A percentile compares a stretch with the other conserved stretches of the same genome.
phyloP scores from a whole-genome alignment of 2,329 filamentous ascomycete genomes.

The Exserohilum turcica region DNA sequence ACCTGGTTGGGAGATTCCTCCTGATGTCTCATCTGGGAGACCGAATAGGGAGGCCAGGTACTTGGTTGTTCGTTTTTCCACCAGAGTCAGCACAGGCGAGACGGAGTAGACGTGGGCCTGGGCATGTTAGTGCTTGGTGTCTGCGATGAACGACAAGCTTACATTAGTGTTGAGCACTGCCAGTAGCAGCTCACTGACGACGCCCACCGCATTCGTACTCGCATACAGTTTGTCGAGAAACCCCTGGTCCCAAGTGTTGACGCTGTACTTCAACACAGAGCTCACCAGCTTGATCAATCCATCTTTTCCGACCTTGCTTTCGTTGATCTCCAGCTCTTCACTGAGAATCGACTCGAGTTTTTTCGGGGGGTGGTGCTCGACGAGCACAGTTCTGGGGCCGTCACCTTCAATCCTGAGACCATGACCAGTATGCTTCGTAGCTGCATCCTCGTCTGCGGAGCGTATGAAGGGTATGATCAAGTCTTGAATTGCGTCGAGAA shows the following conservation, averaged over 20 bases:
- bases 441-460: constrained; percentile 68
- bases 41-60: constrained; percentile 73
- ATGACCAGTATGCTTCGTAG: constrained; percentile 60
- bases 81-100: constrained; percentile 82
- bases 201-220: constrained; percentile 84
- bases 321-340: constrained; percentile 43
- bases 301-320: constrained; percentile 49
- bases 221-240: constrained; percentile 95
- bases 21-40: constrained; percentile 57
- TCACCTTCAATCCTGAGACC: constrained; percentile 67
- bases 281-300: constrained; percentile 60
- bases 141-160: constrained; percentile 13
- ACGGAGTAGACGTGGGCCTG: constrained; percentile 90
- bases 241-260: constrained; percentile 98
- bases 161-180: constrained; percentile 89
- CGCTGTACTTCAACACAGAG: constrained; percentile 78
- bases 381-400: constrained; percentile 53
- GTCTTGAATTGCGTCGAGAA: constrained; percentile 60
- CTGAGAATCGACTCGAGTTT: constrained; percentile 49
- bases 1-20: constrained; percentile 77
- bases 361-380: constrained; percentile 53
- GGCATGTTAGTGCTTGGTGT: not conserved
- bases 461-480: constrained; percentile 74
- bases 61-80: constrained; percentile 82
- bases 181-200: constrained; percentile 83